Evolutionary conservation across 305 asterid species (phyloP).

Genomic region (Fraxinus velutina): DNA sequence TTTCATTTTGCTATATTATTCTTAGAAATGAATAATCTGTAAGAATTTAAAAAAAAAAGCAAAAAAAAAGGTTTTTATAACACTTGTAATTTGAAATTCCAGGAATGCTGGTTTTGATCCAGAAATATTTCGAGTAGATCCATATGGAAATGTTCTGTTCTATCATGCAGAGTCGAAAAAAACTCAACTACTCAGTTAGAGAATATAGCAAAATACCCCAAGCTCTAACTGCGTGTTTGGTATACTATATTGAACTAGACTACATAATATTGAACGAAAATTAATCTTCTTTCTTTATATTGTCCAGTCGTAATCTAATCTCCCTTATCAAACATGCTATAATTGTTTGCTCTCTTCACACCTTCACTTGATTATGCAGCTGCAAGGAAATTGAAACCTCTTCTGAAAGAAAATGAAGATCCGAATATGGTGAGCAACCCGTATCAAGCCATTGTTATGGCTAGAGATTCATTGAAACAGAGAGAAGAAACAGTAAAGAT

Average conservation of each 20-base stretch:
- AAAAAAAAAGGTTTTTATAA: not conserved
- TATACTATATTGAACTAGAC: not conserved
- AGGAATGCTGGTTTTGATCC: conserved; percentile 99
- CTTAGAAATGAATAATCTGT: not conserved
- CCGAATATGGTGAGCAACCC: conserved; percentile 59
- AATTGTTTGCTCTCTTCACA: not conserved
- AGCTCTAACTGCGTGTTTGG: not conserved
- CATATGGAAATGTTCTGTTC: conserved; percentile 81
- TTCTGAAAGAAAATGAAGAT: conserved; percentile 59
- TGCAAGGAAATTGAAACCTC: conserved; percentile 49
- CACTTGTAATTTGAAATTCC: conserved; percentile 9
- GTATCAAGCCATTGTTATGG: conserved; percentile 82
- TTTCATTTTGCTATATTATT: not conserved
- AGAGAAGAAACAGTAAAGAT: conserved; percentile 74
- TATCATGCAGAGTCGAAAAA: conserved; percentile 48
- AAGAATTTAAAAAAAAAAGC: not conserved
- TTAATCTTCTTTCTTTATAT: not conserved
- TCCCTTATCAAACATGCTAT: not conserved
- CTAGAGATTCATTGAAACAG: conserved; percentile 76
- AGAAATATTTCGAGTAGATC: conserved; percentile 81
- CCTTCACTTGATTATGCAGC: conserved; percentile 42
- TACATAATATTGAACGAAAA: not conserved
- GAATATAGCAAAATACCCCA: not conserved
- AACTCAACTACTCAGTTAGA: not conserved
- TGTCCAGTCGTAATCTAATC: not conserved